Conservation (phyloP, 129 eudicot genomes). For the Artemisia tridentata region DNA sequence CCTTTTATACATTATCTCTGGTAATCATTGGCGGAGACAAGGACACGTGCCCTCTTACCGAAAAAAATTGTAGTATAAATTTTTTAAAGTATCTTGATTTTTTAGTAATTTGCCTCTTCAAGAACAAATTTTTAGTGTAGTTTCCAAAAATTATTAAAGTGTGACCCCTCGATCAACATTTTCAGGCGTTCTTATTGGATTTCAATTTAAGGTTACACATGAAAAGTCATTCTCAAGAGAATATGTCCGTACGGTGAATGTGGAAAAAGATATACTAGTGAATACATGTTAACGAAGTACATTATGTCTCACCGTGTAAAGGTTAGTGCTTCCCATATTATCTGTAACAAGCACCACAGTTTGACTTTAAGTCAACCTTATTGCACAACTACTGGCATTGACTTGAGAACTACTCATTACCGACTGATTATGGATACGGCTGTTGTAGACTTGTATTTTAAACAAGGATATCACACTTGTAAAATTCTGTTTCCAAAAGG, state of each 20-base stretch:
- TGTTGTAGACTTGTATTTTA: slow-evolving; percentile 13
- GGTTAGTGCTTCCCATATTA: slow-evolving; percentile 38
- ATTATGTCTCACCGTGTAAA: slow-evolving; percentile 81
- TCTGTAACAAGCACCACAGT: slow-evolving; percentile 6
- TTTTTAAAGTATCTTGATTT: too few relatives aligned
- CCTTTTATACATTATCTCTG: too few relatives aligned
- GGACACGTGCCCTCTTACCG: too few relatives aligned
- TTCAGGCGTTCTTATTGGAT: slow-evolving; percentile 98
- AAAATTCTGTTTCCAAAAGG: slow-evolving; percentile 41
- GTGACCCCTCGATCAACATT: too few relatives aligned
- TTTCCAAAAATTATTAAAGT: too few relatives aligned
- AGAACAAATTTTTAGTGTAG: too few relatives aligned
- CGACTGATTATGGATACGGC: too few relatives aligned
- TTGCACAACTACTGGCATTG: slow-evolving; percentile 14
- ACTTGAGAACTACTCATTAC: slow-evolving; percentile 16
- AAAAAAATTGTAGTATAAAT: too few relatives aligned
- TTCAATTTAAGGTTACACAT: slow-evolving; percentile 85
- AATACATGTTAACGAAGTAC: slow-evolving; percentile 85
- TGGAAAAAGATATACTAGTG: slow-evolving; percentile 93
- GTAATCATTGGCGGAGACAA: too few relatives aligned
- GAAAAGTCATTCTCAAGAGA: slow-evolving; percentile 96
- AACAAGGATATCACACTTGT: slow-evolving; percentile 67
- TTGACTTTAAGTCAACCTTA: slow-evolving; percentile 8
- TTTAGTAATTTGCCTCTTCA: too few relatives aligned
- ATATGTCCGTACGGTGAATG: slow-evolving; percentile 90